phyloP scores from a whole-genome alignment of 371 early-diverging fungal genomes.

The Mortierella sp. region DNA sequence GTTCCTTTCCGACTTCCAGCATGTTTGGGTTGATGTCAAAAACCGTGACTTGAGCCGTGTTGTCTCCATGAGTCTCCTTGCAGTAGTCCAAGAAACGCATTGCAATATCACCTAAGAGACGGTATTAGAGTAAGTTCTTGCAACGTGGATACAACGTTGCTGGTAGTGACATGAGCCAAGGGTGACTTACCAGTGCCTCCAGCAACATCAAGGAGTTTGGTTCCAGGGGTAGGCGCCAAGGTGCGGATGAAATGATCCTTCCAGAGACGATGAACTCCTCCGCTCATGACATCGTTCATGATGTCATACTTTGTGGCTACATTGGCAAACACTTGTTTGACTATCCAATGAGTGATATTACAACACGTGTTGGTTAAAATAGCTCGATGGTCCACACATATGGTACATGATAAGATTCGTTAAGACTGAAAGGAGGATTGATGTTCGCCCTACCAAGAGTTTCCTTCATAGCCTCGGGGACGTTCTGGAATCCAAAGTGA shows the following conservation, averaged over 20 bases:
- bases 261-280: conserved; percentile 95
- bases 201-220: conserved; percentile 94
- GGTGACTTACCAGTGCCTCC: conserved; percentile 90
- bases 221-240: conserved; percentile 88
- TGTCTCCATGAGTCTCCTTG: conserved; percentile 74
- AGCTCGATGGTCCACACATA: neutral
- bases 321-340: conserved; percentile 90
- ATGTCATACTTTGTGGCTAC: conserved; percentile 95
- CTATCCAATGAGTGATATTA: conserved; percentile 51
- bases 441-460: conserved; percentile 68
- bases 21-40: conserved; percentile 97
- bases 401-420: neutral
- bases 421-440: conserved; percentile 9
- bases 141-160: neutral
- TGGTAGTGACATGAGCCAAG: neutral
- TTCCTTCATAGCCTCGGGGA: conserved; percentile 89
- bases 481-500: conserved; percentile 94
- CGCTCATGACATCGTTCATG: conserved; percentile 98
- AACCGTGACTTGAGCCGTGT: conserved; percentile 84
- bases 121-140: neutral
- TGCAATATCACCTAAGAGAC: conserved; percentile 88
- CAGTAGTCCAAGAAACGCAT: conserved; percentile 91
- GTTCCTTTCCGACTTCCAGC: conserved; percentile 90
- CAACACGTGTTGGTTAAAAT: neutral
- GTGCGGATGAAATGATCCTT: conserved; percentile 91